phyloP scores from a whole-genome alignment of 1,284 basidiomycete species.

The Leccinum subfulvum region DNA sequence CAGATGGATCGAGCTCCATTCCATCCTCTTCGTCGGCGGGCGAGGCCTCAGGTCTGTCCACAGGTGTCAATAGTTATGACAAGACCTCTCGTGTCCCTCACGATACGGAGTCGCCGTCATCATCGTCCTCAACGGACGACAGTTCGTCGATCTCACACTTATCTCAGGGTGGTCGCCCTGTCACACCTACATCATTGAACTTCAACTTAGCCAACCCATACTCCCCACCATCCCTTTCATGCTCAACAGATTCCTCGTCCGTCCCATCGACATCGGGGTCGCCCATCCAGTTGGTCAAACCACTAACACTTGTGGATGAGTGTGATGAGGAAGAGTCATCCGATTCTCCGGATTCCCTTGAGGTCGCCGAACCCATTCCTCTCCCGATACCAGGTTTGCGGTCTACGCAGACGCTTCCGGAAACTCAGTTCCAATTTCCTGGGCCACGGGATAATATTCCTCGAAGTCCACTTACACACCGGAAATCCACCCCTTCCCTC shows the following conservation, averaged over 20 bases:
- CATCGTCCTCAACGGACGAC: conserved; percentile 30
- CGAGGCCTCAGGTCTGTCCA: conserved; percentile 10
- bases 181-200: conserved; percentile 40
- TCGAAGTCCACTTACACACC: conserved; percentile 34
- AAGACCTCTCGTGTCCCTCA: conserved; percentile 1
- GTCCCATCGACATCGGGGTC: conserved; percentile 40
- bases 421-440: conserved; percentile 42
- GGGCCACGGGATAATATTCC: conserved; percentile 33
- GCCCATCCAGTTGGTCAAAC: conserved; percentile 32
- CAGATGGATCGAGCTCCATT: conserved; percentile 5
- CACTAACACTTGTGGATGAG: conserved; percentile 26
- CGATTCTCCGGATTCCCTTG: conserved; percentile 23
- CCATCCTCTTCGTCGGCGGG: conserved; percentile 7
- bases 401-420: conserved; percentile 13
- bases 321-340: conserved; percentile 21
- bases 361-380: conserved; percentile 29
- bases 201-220: conserved; percentile 35
- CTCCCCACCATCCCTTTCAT: conserved; percentile 42
- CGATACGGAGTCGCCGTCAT: conserved; percentile 28
- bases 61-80: conserved; percentile 3
- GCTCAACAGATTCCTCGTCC: conserved; percentile 46
- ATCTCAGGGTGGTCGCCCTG: conserved; percentile 32
- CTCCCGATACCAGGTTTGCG: conserved; percentile 29
- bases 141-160: conserved; percentile 31
- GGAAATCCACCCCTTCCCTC: conserved; percentile 41